Evolutionary conservation across 108 stramenopile genomes (phyloP).

Genomic region (Nannochloropsis salina): DNA sequence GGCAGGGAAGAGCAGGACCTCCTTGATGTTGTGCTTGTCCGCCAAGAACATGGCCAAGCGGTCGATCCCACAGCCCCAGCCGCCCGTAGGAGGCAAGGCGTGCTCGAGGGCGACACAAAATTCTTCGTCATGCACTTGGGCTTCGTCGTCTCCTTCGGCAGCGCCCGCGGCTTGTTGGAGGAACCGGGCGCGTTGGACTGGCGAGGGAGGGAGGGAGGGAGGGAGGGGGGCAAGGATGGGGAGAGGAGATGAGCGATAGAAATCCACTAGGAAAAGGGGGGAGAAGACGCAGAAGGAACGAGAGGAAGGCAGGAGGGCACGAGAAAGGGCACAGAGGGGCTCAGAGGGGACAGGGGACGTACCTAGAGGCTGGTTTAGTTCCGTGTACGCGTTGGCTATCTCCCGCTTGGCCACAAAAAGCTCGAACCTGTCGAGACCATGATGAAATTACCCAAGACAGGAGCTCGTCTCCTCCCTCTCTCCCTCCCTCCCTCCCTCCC

Average conservation of each 20-base stretch:
- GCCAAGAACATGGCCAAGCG: conserved; percentile 98
- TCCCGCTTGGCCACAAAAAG: conserved; percentile 87
- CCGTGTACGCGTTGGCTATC: conserved; percentile 98
- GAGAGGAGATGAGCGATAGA: background rate
- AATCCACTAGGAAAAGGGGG: background rate
- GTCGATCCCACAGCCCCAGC: conserved; percentile 97
- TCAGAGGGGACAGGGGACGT: background rate
- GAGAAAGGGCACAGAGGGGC: too few relatives aligned
- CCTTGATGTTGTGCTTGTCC: conserved; percentile 99
- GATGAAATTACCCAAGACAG: too few relatives aligned
- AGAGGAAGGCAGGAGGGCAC: background rate
- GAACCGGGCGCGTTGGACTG: conserved; percentile 80
- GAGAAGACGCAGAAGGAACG: background rate
- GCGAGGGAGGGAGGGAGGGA: conserved; percentile 13
- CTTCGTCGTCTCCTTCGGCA: conserved; percentile 96
- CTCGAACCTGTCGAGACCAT: conserved; percentile 83
- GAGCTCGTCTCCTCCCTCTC: background rate
- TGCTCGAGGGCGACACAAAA: conserved; percentile 87
- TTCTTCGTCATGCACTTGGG: conserved; percentile 90
- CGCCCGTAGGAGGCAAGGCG: conserved; percentile 96
- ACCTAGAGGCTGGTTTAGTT: conserved; percentile 89
- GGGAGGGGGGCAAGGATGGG: background rate
- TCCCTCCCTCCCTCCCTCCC: background rate
- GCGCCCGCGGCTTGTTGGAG: conserved; percentile 87
- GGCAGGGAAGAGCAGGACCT: conserved; percentile 97